A percentile compares a stretch with the other conserved stretches of the same genome.
Conservation (phyloP, 225 moss, liverwort and hornwort genomes). For the Climacium dendroides region DNA sequence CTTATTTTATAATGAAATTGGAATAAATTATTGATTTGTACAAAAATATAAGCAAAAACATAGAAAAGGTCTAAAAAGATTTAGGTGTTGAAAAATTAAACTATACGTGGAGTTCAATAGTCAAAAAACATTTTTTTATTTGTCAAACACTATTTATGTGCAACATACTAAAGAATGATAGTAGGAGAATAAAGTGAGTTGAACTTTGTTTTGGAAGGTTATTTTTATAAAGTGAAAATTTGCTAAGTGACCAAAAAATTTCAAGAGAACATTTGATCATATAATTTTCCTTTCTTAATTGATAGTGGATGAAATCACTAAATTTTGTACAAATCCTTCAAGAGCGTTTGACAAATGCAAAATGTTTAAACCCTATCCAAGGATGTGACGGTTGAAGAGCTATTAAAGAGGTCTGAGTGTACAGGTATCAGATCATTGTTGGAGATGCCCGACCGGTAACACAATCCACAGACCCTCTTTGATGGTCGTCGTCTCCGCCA, state of each 20-base stretch:
- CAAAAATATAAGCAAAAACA: neutral
- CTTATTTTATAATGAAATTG: neutral
- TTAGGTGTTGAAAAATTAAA: too few relatives aligned
- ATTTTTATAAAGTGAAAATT: neutral
- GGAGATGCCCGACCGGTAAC: neutral
- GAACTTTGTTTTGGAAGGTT: neutral
- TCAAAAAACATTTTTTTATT: neutral
- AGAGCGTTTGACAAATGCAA: too few relatives aligned
- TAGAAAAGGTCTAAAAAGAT: neutral
- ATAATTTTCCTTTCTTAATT: neutral
- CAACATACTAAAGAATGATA: too few relatives aligned
- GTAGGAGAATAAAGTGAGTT: neutral
- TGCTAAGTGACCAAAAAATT: neutral
- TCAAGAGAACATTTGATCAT: neutral
- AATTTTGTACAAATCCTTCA: neutral
- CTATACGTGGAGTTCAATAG: accelerated
- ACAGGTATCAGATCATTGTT: neutral
- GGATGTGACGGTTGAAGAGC: neutral
- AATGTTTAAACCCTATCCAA: too few relatives aligned
- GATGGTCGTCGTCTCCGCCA: neutral
- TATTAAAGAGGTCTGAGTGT: too few relatives aligned
- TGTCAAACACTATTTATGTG: neutral
- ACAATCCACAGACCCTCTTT: neutral
- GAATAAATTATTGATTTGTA: neutral
- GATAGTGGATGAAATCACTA: neutral